Evolutionary conservation across 2,329 filamentous ascomycete species (phyloP), one percentile per base, ranked within the genome.

Genomic region (Aspergillus ruber): DNA sequence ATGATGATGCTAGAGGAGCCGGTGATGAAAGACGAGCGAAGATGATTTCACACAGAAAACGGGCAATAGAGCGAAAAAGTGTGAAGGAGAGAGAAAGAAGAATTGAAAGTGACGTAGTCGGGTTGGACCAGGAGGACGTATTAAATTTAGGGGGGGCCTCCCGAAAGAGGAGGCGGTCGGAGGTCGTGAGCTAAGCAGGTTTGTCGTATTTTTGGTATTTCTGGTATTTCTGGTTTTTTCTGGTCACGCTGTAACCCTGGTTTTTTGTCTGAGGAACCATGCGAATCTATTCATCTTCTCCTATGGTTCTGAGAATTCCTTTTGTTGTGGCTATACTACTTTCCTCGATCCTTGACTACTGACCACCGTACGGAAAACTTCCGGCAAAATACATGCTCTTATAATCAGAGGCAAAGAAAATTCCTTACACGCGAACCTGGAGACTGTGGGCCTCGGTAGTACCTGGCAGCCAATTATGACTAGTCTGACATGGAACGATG

Each of bases 81-180:
- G 54, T 56, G 56, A 56, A 51, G 53, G 55, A 59, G 23, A 55
- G 47, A 60, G 62, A 55, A 48, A 60, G 57, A 29, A 29, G 25
- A 29, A 29, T 29, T 29, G 25, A 53, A 55, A 58, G 65, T 68
- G 66, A 68, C 66, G 65, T 67, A 68, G 66, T 63, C 61, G 62
- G 59, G 58, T 58, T 61, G 50, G 53, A 56, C 55, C 62, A 60
- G 25, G 25, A 29, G 25, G 25, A 29, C 25, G 25, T 29, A 29
- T 39, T 18, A 18, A 51, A 58, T 64, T 66, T 65, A 62, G 62
- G 36, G 62, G 63, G 58, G 49, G 47, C 36, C 49, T 21, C 45
- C 44, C 41, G 51, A 55, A 52, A 59, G 56, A 55, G 57, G 55
- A 58, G 57, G 56, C 55, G 56, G 57, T 56, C 53, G 56, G 52